Conservation (phyloP, 164 flowering plant genomes). For the Dillenia suffruticosa region DNA sequence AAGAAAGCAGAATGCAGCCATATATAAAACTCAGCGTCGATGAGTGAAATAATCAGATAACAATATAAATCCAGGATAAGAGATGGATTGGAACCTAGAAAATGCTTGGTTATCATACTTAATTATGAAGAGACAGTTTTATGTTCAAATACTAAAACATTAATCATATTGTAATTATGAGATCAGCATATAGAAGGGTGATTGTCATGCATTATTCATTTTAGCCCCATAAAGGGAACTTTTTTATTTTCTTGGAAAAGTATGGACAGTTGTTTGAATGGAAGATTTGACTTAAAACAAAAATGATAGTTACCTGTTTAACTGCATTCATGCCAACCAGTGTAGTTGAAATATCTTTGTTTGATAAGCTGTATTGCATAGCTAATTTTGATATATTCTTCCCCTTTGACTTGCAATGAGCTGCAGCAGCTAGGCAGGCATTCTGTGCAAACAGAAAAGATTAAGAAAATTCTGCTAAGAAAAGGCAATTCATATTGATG, state of each 20-base stretch:
- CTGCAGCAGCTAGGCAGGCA: constrained; percentile 85
- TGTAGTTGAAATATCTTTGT: constrained; percentile 74
- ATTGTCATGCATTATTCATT: too few species aligned
- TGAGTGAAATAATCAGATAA: too few species aligned
- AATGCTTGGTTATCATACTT: too few species aligned
- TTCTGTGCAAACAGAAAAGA: constrained; percentile 31
- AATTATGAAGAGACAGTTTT: too few species aligned
- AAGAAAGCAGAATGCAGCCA: too few species aligned
- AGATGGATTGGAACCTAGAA: too few species aligned
- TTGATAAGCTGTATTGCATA: constrained; percentile 80
- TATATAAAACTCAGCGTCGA: too few species aligned
- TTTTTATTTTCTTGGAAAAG: background rate
- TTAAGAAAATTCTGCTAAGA: background rate
- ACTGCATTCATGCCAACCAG: constrained; percentile 92
- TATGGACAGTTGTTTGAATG: background rate
- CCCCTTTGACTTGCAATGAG: constrained; percentile 68
- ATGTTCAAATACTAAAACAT: too few species aligned
- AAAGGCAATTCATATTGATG: constrained; percentile 5
- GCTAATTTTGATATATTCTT: constrained; percentile 86
- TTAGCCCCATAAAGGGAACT: too few species aligned
- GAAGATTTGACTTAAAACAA: constrained; percentile 1
- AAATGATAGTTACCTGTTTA: constrained; percentile 47
- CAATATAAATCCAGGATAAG: too few species aligned
- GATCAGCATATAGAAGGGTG: too few species aligned
- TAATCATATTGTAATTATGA: too few species aligned